These are phyloP conservation scores for Verbascum thapsus DNA, from an alignment of 257 asterid species.

Conservation along the genomic window DNA sequence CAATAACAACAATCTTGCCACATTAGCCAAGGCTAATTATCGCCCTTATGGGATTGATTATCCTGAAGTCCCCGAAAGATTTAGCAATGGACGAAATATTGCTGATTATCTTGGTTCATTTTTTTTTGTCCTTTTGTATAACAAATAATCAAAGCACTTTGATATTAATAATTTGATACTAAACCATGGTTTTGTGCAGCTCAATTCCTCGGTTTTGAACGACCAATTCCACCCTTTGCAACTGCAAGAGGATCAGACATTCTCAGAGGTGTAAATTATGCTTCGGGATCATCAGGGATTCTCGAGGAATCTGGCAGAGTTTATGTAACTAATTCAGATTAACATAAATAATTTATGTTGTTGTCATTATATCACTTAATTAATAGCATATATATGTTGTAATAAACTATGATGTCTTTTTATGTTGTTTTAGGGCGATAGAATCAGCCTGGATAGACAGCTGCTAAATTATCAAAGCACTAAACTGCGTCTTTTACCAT, in stretches of 20 bases:
- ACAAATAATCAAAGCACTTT: no score
- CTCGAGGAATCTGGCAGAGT: conserved; percentile 40
- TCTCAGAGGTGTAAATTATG: conserved; percentile 61
- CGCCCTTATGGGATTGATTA: conserved; percentile 75
- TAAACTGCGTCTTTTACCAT: no score
- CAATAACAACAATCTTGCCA: conserved; percentile 57
- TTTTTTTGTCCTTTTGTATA: no score
- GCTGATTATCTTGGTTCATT: conserved; percentile 74
- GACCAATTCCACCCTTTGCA: conserved; percentile 46
- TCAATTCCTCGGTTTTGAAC: conserved; percentile 39
- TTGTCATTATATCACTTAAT: no score
- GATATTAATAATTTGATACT: no score
- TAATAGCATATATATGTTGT: no score
- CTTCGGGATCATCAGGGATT: conserved; percentile 68
- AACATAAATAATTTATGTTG: no score
- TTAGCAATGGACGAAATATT: conserved; percentile 63
- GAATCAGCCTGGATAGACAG: no score
- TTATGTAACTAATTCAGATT: conserved; percentile 34
- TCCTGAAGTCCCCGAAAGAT: conserved; percentile 63
- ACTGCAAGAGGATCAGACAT: conserved; percentile 31
- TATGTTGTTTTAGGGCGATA: conserved; percentile 36
- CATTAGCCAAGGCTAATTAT: conserved; percentile 70
- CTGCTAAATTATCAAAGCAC: conserved; percentile 36
- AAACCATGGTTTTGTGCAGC: conserved; percentile 34
- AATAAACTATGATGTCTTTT: no score